Base-by-base conservation (phyloP, 2,329 filamentous ascomycete species). In the Aureobasidium sp. region DNA sequence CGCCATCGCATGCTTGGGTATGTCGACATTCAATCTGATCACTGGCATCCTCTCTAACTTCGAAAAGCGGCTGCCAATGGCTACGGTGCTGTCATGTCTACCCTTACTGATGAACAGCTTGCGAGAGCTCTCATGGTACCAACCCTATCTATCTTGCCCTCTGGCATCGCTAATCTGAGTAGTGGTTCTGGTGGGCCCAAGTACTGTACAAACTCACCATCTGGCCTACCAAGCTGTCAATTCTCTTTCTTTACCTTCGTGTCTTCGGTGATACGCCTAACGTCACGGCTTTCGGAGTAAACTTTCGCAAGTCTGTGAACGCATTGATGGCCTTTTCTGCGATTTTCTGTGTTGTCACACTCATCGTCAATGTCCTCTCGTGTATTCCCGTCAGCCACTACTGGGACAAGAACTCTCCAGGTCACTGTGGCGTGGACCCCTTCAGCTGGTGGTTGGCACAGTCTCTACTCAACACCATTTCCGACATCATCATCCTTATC, bases 191-290 rank as follows among this genome's bases (percentile, higher is more conserved):
- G 48, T 48, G 48, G 48, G 59, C 59, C 13, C 59, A 61, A 41
- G 42, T 61, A 25, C 30, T 49, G 42, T 61, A 61, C 59, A 61
- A 61, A 27, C 39, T 53, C 16, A 54, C 59, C 16, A 61, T 61
- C 13, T 61, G 59, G 59, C 59, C 59, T 42, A 53, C 59, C 25
- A 61, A 61, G 42, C 37, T 61, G 15, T 61, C 59, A 1, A 61
- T 61, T 13, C 49, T 63, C 21, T 59, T 63, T 34, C 53, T 63
- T 30, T 63, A 63, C 32, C 48, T 53, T 13, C 30, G 61, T 13
- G 61, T 59, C 4, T 81, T 57, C 67, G 81, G n/a, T 69, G 78
- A 59, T 78, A 80, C 65, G 80, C 80, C 65, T 74, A 78, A 27
- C 77, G 76, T 41, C 73, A 81, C 52, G 79, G 80, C 66, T 70